A percentile compares a stretch with the other conserved stretches of the same genome.
phyloP scores from a whole-genome alignment of 768 basidiomycete species.

The Boletus huronensis region DNA sequence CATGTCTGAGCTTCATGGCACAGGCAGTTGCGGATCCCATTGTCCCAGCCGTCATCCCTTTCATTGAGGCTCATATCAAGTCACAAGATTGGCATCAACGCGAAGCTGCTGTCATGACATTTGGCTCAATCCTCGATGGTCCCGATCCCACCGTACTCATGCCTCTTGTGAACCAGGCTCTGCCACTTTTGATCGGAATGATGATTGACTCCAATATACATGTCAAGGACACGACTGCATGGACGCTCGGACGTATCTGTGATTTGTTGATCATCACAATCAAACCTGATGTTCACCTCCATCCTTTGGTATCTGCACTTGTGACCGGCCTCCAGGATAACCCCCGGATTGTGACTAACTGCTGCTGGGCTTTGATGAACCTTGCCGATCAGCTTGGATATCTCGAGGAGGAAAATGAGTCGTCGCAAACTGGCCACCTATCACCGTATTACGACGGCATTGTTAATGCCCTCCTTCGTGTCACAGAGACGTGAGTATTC shows the following conservation, averaged over 20 bases:
- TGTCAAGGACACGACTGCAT: slow-evolving; percentile 96
- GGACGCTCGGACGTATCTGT: slow-evolving; percentile 95
- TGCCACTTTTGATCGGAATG: slow-evolving; percentile 93
- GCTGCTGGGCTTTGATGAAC: slow-evolving; percentile 96
- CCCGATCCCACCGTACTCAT: slow-evolving; percentile 85
- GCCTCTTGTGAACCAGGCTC: slow-evolving; percentile 89
- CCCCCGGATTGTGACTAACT: slow-evolving; percentile 86
- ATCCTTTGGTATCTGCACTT: slow-evolving; percentile 76
- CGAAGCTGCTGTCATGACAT: slow-evolving; percentile 98
- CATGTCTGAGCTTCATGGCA: slow-evolving; percentile 84
- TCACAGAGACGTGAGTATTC: slow-evolving; percentile 75
- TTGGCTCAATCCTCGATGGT: slow-evolving; percentile 95
- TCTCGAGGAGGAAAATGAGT: slow-evolving; percentile 58
- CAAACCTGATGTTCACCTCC: slow-evolving; percentile 85
- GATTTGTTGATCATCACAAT: slow-evolving; percentile 83
- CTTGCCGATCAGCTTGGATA: slow-evolving; percentile 85
- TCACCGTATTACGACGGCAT: slow-evolving; percentile 89
- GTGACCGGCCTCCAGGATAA: slow-evolving; percentile 77
- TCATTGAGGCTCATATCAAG: slow-evolving; percentile 96
- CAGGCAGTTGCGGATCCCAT: slow-evolving; percentile 88
- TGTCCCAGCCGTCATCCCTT: slow-evolving; percentile 91
- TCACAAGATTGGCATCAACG: slow-evolving; percentile 90
- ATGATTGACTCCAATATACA: slow-evolving; percentile 82
- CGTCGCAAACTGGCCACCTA: slow-evolving; percentile 57
- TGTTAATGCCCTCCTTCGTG: slow-evolving; percentile 74